Conservation (phyloP, 495 filamentous ascomycete genomes). For the Filosporella fistucella region DNA sequence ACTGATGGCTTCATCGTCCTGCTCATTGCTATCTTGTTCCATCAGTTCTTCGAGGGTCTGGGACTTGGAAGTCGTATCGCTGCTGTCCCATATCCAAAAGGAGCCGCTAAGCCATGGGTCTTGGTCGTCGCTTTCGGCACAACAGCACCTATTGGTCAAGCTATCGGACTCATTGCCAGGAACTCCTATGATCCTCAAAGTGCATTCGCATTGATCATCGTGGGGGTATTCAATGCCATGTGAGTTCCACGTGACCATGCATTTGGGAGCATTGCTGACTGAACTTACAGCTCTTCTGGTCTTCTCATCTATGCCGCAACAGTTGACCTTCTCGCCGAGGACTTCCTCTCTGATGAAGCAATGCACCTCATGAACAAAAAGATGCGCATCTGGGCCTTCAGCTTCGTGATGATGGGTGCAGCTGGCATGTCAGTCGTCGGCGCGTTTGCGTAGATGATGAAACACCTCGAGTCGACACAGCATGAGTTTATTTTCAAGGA, state of each 20-base stretch:
- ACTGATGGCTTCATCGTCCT: slow-evolving; percentile 62
- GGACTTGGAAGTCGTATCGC: slow-evolving; percentile 62
- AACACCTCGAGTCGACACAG: no score
- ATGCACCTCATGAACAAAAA: slow-evolving; percentile 36
- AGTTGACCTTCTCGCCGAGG: slow-evolving; percentile 59
- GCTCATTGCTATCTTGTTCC: slow-evolving; percentile 64
- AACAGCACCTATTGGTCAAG: slow-evolving; percentile 56
- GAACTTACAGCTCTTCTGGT: slow-evolving; percentile 54
- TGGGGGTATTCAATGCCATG: slow-evolving; percentile 70
- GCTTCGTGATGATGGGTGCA: slow-evolving; percentile 29
- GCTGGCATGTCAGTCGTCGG: slow-evolving; percentile 62
- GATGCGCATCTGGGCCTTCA: slow-evolving; percentile 36
- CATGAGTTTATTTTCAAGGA: no score
- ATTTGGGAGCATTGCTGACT: no score
- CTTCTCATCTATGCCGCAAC: slow-evolving; percentile 57
- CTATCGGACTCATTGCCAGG: slow-evolving; percentile 50
- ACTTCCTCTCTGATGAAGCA: slow-evolving; percentile 58
- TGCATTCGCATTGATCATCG: slow-evolving; percentile 59
- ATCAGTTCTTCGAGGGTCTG: slow-evolving; percentile 68
- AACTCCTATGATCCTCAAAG: slow-evolving; percentile 60
- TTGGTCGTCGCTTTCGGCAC: slow-evolving; percentile 57
- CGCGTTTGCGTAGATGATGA: slow-evolving; percentile 44
- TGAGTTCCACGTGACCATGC: no score
- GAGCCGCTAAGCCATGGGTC: slow-evolving; percentile 54
- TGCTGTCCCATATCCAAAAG: slow-evolving; percentile 42